These are phyloP conservation scores for Oligophagozyma castellii DNA, from an alignment of 1,139 yeast species.

Conservation along the genomic window DNA sequence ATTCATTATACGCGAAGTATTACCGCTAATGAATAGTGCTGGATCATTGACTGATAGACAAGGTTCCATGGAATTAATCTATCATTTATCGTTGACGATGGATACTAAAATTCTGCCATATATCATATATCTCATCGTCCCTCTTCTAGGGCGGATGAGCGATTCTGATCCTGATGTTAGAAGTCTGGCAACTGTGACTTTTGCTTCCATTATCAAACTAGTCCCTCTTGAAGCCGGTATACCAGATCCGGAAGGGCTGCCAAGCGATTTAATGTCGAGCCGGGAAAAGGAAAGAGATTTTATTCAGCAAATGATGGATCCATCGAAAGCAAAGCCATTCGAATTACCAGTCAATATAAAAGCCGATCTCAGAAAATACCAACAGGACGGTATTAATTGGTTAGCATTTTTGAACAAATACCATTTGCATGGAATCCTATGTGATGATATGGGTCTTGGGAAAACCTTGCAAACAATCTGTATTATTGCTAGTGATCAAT, in stretches of 20 bases:
- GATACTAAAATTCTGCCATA: conserved; percentile 85
- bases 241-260: conserved; percentile 90
- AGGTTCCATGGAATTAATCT: conserved; percentile 87
- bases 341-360: conserved; percentile 82
- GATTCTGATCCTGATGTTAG: conserved; percentile 88
- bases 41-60: conserved; percentile 69
- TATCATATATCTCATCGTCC: conserved; percentile 89
- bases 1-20: conserved; percentile 56
- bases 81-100: conserved; percentile 76
- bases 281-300: conserved; percentile 92
- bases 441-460: conserved; percentile 99
- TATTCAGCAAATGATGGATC: conserved; percentile 96
- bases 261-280: conserved; percentile 68
- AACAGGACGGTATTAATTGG: conserved; percentile 99
- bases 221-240: conserved; percentile 97
- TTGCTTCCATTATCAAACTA: conserved; percentile 88
- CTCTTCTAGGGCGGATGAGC: conserved; percentile 95
- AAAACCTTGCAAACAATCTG: conserved; percentile 95
- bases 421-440: conserved; percentile 88
- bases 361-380: conserved; percentile 88
- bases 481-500: conserved; percentile 92
- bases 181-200: conserved; percentile 82
- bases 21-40: conserved; percentile 75
- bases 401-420: conserved; percentile 88
- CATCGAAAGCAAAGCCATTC: conserved; percentile 80